phyloP scores from a whole-genome alignment of 148 eudicot genomes.

The Rhododendron ferrugineum region DNA sequence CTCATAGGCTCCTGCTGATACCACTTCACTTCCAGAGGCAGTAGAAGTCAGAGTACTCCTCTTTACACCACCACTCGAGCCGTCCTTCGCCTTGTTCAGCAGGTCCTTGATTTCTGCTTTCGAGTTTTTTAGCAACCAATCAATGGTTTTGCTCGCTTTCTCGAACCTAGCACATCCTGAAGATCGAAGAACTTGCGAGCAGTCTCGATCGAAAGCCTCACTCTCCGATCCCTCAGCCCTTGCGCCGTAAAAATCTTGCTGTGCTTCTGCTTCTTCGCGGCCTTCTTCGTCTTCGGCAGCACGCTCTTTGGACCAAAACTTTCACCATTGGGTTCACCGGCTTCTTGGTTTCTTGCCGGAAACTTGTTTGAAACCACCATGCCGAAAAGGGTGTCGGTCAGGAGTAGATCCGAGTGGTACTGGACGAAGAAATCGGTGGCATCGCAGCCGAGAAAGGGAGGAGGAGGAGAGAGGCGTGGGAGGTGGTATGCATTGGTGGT shows the following conservation, averaged over 20 bases:
- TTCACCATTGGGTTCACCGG: background rate
- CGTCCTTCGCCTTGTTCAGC: background rate
- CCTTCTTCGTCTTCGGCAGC: background rate
- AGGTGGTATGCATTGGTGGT: background rate
- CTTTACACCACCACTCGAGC: background rate
- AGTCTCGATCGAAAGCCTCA: slow-evolving; percentile 59
- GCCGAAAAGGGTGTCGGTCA: background rate
- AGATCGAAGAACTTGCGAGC: slow-evolving; percentile 67
- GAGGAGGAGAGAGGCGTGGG: slow-evolving; percentile 1
- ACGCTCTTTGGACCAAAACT: background rate
- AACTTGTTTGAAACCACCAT: background rate
- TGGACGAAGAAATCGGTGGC: background rate
- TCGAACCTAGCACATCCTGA: slow-evolving; percentile 66
- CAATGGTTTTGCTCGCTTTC: slow-evolving; percentile 69
- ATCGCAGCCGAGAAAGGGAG: background rate
- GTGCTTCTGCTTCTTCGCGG: slow-evolving; percentile 51
- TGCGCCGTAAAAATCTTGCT: slow-evolving; percentile 72
- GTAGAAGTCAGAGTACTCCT: background rate
- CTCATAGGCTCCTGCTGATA: background rate
- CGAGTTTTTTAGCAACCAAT: slow-evolving; percentile 62
- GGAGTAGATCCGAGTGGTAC: background rate
- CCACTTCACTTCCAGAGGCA: background rate
- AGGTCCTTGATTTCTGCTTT: slow-evolving; percentile 55
- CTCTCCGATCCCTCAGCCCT: slow-evolving; percentile 62
- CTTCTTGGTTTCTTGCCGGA: background rate